These are phyloP conservation scores for Cladosporium cucumerinum DNA, from an alignment of 2,329 filamentous ascomycete genomes.

Conservation along the genomic window DNA sequence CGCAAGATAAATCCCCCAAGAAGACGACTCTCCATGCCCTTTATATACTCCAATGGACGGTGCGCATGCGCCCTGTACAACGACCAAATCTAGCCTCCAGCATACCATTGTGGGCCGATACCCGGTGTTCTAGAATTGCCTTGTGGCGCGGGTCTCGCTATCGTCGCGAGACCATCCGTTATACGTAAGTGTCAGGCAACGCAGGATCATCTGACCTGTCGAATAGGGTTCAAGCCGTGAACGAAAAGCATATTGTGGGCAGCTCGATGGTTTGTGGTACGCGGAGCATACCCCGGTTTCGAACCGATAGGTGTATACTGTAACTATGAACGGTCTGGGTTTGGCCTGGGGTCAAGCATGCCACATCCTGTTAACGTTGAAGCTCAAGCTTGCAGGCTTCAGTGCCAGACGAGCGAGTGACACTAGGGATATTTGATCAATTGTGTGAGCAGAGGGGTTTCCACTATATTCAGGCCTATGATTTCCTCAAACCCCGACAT, in stretches of 20 bases:
- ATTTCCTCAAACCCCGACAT: not conserved
- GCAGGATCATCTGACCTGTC: not conserved
- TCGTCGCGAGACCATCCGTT: not conserved
- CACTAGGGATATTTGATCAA: too few relatives aligned
- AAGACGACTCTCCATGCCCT: not conserved
- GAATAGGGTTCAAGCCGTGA: not conserved
- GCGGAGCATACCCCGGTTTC: not conserved
- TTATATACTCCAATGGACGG: not conserved
- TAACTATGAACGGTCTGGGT: not conserved
- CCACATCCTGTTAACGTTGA: not conserved
- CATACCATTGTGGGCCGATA: not conserved
- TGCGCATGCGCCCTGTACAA: not conserved
- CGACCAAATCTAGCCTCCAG: not conserved
- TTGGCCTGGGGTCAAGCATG: not conserved
- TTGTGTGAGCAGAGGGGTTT: not conserved
- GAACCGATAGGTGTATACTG: not conserved
- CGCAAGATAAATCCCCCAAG: not conserved
- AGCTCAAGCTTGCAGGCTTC: not conserved
- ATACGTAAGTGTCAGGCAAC: not conserved
- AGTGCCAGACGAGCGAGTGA: not conserved
- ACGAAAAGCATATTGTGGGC: not conserved
- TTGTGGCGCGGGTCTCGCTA: not conserved
- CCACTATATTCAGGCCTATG: not conserved
- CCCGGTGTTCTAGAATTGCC: not conserved
- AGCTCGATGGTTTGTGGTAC: not conserved